Base-by-base conservation (phyloP, 1,284 basidiomycete species). In the Limonomyces culmigenus region DNA sequence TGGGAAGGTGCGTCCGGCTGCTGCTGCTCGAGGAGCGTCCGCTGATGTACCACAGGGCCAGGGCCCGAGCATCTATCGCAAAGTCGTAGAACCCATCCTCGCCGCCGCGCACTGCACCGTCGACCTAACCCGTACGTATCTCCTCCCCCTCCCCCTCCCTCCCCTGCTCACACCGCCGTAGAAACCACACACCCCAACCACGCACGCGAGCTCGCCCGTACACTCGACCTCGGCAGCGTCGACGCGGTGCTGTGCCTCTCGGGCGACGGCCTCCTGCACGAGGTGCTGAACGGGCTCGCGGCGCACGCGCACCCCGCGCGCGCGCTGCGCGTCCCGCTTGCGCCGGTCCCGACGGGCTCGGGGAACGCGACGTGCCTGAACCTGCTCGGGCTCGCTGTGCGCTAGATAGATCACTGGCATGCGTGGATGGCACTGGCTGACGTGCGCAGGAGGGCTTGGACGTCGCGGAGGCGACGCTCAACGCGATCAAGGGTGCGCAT, bases 241-340 rank as follows among this genome's bases (percentile, higher is more conserved):
- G 87, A 87, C 46, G 86, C 77, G 0, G 55, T 96, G 21, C 70
- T 86, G n/a, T 59, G 75, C 6, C 71, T 93, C 16, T 91, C 87
- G 0, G 92, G 92, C 0, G 92, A 97, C 51, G 92, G 92, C 4
- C 64, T 89, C 31, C 51, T 91, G 5, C 86, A 92, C 50, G 92
- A 97, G 55, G 64, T 93, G n/a, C 50, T 95, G 49, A 97, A 98
- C 50, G 95, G 92, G 2, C 73, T 96, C 34, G 80, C 85, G 1
- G 58, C 69, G 31, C 77, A 89, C 38, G 51, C 62, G 6, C 68
- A 84, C 36, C 79, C 85, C 0, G 54, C 59, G 14, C 63, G 63
- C 32, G 91, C 88, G 1, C 69, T 97, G 33, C 53, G 58, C 29
- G 74, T 77, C 29, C 87, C 91, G 0, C 57, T 97, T 17, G 76